Conservation (phyloP, 2,329 filamentous ascomycete genomes). For the Fusarium sp. region DNA sequence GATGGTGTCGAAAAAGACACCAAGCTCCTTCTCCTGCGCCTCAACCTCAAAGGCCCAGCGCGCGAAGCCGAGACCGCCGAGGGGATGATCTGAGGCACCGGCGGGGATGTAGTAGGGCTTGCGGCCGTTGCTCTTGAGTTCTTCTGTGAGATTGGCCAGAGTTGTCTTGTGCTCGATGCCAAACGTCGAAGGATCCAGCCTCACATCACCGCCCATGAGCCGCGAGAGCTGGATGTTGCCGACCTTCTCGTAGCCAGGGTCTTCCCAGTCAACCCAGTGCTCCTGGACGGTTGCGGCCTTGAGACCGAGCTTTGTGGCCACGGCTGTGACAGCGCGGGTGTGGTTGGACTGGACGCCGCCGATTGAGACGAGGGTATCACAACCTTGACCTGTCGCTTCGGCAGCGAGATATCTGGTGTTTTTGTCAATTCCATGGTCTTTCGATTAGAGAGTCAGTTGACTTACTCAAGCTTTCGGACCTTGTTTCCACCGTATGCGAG, state of each 20-base stretch:
- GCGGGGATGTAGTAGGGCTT: slow-evolving; percentile 79
- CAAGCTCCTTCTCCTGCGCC: slow-evolving; percentile 69
- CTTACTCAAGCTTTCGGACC: slow-evolving; percentile 72
- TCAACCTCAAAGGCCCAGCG: slow-evolving; percentile 76
- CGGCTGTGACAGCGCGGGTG: slow-evolving; percentile 73
- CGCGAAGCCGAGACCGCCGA: slow-evolving; percentile 77
- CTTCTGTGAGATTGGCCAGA: slow-evolving; percentile 63
- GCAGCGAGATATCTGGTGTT: slow-evolving; percentile 68
- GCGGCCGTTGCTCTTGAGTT: slow-evolving; percentile 63
- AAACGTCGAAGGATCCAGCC: slow-evolving; percentile 69
- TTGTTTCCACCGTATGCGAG: slow-evolving; percentile 77
- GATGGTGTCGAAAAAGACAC: slow-evolving; percentile 74
- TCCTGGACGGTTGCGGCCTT: slow-evolving; percentile 69
- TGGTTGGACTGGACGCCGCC: slow-evolving; percentile 78
- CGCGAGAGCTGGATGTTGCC: slow-evolving; percentile 78
- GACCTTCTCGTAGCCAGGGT: slow-evolving; percentile 69
- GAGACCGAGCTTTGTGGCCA: slow-evolving; percentile 68
- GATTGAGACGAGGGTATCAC: slow-evolving; percentile 72
- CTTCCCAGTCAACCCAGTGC: slow-evolving; percentile 73
- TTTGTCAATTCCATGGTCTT: not conserved
- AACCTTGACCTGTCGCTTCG: slow-evolving; percentile 67
- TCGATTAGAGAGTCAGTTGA: not conserved
- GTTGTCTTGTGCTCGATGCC: slow-evolving; percentile 76
- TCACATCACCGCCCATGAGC: slow-evolving; percentile 73
- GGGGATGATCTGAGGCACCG: slow-evolving; percentile 75